These are phyloP conservation scores for Effrenium voratum DNA, from an alignment of 73 alveolate species.

Conservation along the genomic window DNA sequence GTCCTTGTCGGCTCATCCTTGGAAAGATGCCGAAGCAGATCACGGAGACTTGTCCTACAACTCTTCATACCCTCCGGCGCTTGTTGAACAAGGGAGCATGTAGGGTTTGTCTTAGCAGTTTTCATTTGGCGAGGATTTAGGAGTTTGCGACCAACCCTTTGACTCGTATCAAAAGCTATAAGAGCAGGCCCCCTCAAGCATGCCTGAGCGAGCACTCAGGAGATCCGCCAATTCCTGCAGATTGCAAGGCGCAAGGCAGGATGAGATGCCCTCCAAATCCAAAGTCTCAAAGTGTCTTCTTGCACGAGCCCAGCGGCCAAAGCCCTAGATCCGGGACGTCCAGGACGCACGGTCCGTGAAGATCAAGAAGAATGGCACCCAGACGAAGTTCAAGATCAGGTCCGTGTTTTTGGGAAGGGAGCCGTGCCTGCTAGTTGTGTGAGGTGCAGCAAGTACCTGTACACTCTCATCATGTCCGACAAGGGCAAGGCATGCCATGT, in stretches of 20 bases:
- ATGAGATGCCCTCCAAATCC: too few relatives aligned
- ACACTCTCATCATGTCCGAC: constrained; percentile 96
- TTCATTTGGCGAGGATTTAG: too few relatives aligned
- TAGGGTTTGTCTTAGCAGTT: too few relatives aligned
- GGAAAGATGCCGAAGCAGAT: constrained; percentile 27
- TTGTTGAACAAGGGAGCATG: too few relatives aligned
- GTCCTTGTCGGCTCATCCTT: background rate
- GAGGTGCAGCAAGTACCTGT: constrained; percentile 95
- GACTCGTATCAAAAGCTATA: too few relatives aligned
- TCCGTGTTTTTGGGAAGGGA: background rate
- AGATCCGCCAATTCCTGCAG: constrained; percentile 93
- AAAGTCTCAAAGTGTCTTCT: too few relatives aligned
- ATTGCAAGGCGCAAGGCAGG: constrained; percentile 81
- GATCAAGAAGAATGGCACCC: constrained; percentile 95
- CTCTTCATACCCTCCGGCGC: too few relatives aligned
- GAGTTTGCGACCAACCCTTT: too few relatives aligned
- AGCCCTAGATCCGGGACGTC: background rate
- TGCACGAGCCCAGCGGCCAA: too few relatives aligned
- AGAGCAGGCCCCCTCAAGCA: too few relatives aligned
- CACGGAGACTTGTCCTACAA: constrained; percentile 1
- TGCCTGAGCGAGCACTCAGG: constrained; percentile 15
- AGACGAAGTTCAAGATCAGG: constrained; percentile 96
- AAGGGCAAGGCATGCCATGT: constrained; percentile 96
- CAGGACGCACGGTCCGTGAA: constrained; percentile 92
- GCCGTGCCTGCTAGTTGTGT: background rate